Percentiles rank a stretch among this genome's conserved stretches.
Conservation (phyloP, 768 basidiomycete genomes). For the Kwoniella botswanensis region DNA sequence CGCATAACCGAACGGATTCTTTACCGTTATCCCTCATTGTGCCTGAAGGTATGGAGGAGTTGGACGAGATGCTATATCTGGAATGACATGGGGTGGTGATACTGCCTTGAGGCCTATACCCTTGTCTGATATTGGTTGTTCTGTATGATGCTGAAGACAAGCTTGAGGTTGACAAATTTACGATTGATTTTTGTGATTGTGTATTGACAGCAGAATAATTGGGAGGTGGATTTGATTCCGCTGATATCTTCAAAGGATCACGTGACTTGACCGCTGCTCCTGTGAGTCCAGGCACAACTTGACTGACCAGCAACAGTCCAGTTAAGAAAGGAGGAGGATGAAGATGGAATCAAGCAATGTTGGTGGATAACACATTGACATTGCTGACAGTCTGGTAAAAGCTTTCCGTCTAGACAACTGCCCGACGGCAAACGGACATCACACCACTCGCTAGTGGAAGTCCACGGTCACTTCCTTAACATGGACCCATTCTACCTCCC, state of each 20-base stretch:
- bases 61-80: conserved; percentile 1
- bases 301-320: background rate
- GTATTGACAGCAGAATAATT: background rate
- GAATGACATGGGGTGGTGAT: conserved; percentile 5
- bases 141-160: background rate
- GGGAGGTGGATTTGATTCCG: conserved; percentile 11
- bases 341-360: too few species aligned
- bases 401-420: too few species aligned
- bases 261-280: background rate
- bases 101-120: too few species aligned
- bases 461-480: background rate
- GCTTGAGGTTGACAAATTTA: background rate
- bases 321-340: too few species aligned
- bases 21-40: conserved; percentile 49
- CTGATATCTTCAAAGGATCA: background rate
- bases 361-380: too few species aligned
- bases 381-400: too few species aligned
- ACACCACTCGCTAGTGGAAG: too few species aligned
- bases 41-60: background rate
- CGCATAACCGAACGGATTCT: conserved; percentile 55
- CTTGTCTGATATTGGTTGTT: background rate
- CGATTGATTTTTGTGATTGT: background rate
- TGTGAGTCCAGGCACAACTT: background rate
- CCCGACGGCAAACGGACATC: too few species aligned
- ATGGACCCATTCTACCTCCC: conserved; percentile 10